Base-by-base conservation (phyloP, 1,284 basidiomycete genomes). In the Cryptococcus depauperatus region DNA sequence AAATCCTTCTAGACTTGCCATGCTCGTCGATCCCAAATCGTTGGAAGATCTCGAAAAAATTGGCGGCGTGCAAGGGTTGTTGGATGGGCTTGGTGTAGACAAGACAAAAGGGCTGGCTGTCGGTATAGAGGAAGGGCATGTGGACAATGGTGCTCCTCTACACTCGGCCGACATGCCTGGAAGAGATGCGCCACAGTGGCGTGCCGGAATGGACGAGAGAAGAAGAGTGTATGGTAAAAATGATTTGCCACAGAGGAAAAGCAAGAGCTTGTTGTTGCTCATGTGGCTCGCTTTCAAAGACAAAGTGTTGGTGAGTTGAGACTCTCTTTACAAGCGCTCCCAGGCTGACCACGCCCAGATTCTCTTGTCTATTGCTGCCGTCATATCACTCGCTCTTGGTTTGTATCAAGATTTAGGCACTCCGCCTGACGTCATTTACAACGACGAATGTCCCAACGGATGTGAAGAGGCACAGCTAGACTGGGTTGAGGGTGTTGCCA, bases 401-500 rank as follows among this genome's bases (percentile, higher is more conserved):
- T 73, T 99, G 34, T 96, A 96, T 73, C 84, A 91, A 66, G 87
- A 90, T 61, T 84, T 96, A 61, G 91, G 89, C 11, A 80, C 82
- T 0, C 67, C 77, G 0, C 77, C 79, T 5, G 69, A 79, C 11
- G 55, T 68, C 3, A 79, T 76, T 35, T 69, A 69, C 46, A 56
- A 65, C n/a, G 62, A 61, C 9, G 50, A 63, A 5, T 72, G 73
- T 52, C 59, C 65, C 4, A 72, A 81, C 35, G 64, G 64, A 1
- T 70, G 86, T 14, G 78, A 77, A 13, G 84, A 66, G 23, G 66
- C 74, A 34, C 58, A 68, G 44, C 72, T 79, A 42, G 92, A 97
- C 61, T 98, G 93, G 92, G 90, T 98, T 4, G 93, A 98, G 73
- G 95, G 95, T 61, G 89, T 98, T 11, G 90, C 93, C 6, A 98